These are phyloP conservation scores for Trypanosoma avium DNA, from an alignment of 208 protist genomes.

Conservation along the genomic window DNA sequence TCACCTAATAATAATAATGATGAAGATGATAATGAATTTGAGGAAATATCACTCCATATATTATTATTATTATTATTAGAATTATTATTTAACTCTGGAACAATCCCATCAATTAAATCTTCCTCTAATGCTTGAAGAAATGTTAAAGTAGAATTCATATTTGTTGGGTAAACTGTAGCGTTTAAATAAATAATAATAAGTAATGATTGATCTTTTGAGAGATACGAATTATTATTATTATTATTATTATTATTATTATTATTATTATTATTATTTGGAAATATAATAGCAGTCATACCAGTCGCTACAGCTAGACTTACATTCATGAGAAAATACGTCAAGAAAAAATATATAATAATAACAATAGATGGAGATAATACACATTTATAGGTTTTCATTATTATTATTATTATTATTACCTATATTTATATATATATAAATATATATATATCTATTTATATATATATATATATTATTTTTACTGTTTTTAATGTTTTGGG, in stretches of 20 bases:
- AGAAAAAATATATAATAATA: background rate
- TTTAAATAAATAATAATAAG: constrained; percentile 13
- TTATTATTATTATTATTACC: background rate
- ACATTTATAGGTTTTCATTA: too few species aligned
- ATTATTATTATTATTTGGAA: background rate
- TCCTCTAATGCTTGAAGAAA: constrained; percentile 1
- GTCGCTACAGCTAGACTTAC: background rate
- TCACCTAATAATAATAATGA: too few species aligned
- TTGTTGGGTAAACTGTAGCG: background rate
- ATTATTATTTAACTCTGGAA: background rate
- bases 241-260: background rate
- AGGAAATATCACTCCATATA: too few species aligned
- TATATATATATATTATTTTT: background rate
- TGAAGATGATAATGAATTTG: too few species aligned
- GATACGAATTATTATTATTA: background rate
- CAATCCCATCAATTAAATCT: constrained; percentile 2
- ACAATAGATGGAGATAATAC: background rate
- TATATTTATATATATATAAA: background rate
- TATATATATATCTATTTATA: background rate
- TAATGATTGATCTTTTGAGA: background rate
- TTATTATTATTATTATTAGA: background rate
- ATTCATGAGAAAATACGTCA: background rate
- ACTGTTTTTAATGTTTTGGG: background rate
- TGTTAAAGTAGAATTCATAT: background rate
- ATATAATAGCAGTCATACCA: background rate